Percentiles rank a stretch among this genome's conserved stretches.
phyloP scores from a whole-genome alignment of 1,284 basidiomycete species.

The Amylostereum areolatum region DNA sequence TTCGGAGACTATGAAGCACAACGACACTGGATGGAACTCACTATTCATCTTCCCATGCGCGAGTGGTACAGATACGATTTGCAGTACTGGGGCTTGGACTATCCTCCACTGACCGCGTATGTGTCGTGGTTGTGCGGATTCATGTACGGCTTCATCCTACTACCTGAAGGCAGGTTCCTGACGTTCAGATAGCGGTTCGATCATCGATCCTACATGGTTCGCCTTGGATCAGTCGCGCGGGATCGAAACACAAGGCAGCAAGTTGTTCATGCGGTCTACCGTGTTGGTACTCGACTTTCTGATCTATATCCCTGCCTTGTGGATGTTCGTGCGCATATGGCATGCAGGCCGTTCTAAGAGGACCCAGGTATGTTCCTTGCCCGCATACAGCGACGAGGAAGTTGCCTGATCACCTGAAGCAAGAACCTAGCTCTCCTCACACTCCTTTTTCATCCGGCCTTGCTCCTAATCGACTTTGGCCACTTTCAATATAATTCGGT shows the following conservation, averaged over 20 bases:
- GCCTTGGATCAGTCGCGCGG: constrained; percentile 73
- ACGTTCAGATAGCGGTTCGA: constrained; percentile 45
- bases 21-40: constrained; percentile 91
- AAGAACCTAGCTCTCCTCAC: constrained; percentile 71
- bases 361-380: constrained; percentile 52
- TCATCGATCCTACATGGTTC: constrained; percentile 72
- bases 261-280: constrained; percentile 75
- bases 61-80: constrained; percentile 88
- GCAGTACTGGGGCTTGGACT: constrained; percentile 89
- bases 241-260: constrained; percentile 61
- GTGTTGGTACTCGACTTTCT: constrained; percentile 69
- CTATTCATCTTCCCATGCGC: constrained; percentile 63
- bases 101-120: constrained; percentile 89
- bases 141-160: constrained; percentile 40
- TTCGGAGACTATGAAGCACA: constrained; percentile 93
- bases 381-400: background rate
- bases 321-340: constrained; percentile 59
- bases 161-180: background rate
- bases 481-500: constrained; percentile 93
- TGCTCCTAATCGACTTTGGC: constrained; percentile 84
- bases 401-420: background rate
- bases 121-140: constrained; percentile 76
- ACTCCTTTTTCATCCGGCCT: constrained; percentile 76
- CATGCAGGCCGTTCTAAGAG: constrained; percentile 59
- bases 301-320: constrained; percentile 71